phyloP scores from a whole-genome alignment of 805 yeast genomes.

The Diddensiella caesifluorescens region DNA sequence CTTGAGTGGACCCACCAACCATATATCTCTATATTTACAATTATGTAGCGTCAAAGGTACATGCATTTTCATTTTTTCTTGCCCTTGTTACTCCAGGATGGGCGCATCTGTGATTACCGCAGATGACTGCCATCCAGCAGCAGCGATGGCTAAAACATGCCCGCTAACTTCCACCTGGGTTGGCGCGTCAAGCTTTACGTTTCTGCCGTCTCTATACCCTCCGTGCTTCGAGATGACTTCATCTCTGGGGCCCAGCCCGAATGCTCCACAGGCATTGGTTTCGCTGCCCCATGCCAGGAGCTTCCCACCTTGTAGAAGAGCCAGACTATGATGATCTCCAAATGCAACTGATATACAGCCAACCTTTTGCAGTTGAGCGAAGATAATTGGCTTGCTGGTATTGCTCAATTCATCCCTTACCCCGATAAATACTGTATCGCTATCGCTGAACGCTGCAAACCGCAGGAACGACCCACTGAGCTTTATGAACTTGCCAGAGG shows the following conservation, averaged over 20 bases:
- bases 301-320: slow-evolving; percentile 53
- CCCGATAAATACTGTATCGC: slow-evolving; percentile 44
- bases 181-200: slow-evolving; percentile 37
- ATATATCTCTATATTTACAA: too few relatives aligned
- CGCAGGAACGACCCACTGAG: slow-evolving; percentile 50
- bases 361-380: slow-evolving; percentile 42
- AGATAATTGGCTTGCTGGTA: slow-evolving; percentile 32
- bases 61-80: too few relatives aligned
- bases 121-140: slow-evolving; percentile 79
- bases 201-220: slow-evolving; percentile 3
- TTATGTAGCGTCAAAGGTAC: too few relatives aligned
- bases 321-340: slow-evolving; percentile 70
- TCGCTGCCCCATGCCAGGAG: slow-evolving; percentile 67
- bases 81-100: too few relatives aligned
- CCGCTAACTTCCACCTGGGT: slow-evolving; percentile 33
- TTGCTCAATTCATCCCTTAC: slow-evolving; percentile 17
- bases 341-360: slow-evolving; percentile 52
- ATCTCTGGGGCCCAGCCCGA: slow-evolving; percentile 51
- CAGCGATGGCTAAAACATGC: slow-evolving; percentile 53
- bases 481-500: slow-evolving; percentile 40
- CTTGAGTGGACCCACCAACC: too few relatives aligned
- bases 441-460: slow-evolving; percentile 52
- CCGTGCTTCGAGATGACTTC: slow-evolving; percentile 14
- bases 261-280: slow-evolving; percentile 55
- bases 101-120: slow-evolving; percentile 44